phyloP scores from a whole-genome alignment of 2,329 filamentous ascomycete genomes.

The Ampelomyces quisqualis region DNA sequence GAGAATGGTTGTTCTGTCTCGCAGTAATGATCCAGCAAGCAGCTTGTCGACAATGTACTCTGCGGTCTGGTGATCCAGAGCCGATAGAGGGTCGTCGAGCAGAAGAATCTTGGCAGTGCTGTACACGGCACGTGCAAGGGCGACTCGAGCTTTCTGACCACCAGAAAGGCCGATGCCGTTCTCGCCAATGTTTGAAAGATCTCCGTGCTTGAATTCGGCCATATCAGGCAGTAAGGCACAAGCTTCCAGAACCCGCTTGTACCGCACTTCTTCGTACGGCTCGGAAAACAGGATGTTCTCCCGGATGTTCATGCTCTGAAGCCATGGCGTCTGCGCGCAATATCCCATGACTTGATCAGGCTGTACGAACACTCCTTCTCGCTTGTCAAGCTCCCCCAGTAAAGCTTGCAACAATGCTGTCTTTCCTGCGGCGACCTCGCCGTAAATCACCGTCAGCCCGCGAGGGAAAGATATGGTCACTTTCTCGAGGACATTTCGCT shows the following conservation, averaged over 20 bases:
- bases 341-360: slow-evolving; percentile 62
- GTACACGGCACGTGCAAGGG: slow-evolving; percentile 62
- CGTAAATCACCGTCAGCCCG: slow-evolving; percentile 62
- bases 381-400: slow-evolving; percentile 60
- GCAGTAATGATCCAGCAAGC: slow-evolving; percentile 56
- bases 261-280: slow-evolving; percentile 68
- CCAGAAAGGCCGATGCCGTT: slow-evolving; percentile 63
- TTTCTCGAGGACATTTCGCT: slow-evolving; percentile 56
- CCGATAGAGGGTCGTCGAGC: slow-evolving; percentile 61
- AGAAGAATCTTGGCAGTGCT: slow-evolving; percentile 57
- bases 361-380: slow-evolving; percentile 52
- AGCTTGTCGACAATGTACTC: slow-evolving; percentile 61
- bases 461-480: slow-evolving; percentile 56
- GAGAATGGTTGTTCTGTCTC: slow-evolving; percentile 57
- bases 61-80: slow-evolving; percentile 65
- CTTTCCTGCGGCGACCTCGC: slow-evolving; percentile 66
- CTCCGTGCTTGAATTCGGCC: slow-evolving; percentile 63
- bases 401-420: slow-evolving; percentile 61
- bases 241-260: slow-evolving; percentile 65
- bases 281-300: slow-evolving; percentile 68
- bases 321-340: slow-evolving; percentile 66
- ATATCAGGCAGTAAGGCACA: slow-evolving; percentile 64
- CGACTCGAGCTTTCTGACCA: slow-evolving; percentile 61
- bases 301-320: slow-evolving; percentile 68
- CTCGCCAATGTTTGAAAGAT: slow-evolving; percentile 62